Evolutionary conservation across 768 basidiomycete genomes (phyloP), one percentile per base, ranked within the genome.

Genomic region (Pleurotus ostreatus): DNA sequence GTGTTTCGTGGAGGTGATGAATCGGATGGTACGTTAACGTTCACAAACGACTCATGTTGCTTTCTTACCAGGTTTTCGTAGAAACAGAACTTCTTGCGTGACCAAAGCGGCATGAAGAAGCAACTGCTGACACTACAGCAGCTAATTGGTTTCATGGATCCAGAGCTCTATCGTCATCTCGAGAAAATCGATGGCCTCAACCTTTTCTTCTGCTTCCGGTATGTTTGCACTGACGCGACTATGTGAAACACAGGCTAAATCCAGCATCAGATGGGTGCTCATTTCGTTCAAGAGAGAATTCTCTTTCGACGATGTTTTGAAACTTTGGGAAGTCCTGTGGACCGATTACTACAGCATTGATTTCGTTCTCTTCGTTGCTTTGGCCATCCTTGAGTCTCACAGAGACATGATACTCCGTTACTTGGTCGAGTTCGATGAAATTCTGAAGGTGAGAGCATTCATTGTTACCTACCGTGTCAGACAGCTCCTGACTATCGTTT

Each of bases 281-380:
- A 97, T 98, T 60, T 76, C 88, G 0, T 98, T 97, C 80, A 98
- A 99, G 73, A 89, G 97, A 57, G 97, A 99, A 71, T 98, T 98
- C 69, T 75, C 88, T 3, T 98, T 98, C 70, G 83, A 91, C 30
- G 91, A 97, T 52, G 90, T 98, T 39, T 75, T 96, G 44, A 78
- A 83, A 5, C 72, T 98, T 7, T 99, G 97, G 97, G 97, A 99
- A 69, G 88, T 92, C 15, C 73, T 94, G 16, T 94, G 92, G 92
- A 92, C 92, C 8, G 86, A 95, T 63, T 92, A 91, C 68, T 94
- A 94, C 71, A 91, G 88, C 70, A 84, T 82, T 26, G 75, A 84
- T 16, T 97, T 98, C 62, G 82, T 93, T n/a, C 81, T 98, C 3
- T 98, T 99, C 66, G 80, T 98, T 8, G 95, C 97, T 0, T 78